phyloP scores from a whole-genome alignment of 2,329 filamentous ascomycete species.

The Macroventuria anomochaeta region DNA sequence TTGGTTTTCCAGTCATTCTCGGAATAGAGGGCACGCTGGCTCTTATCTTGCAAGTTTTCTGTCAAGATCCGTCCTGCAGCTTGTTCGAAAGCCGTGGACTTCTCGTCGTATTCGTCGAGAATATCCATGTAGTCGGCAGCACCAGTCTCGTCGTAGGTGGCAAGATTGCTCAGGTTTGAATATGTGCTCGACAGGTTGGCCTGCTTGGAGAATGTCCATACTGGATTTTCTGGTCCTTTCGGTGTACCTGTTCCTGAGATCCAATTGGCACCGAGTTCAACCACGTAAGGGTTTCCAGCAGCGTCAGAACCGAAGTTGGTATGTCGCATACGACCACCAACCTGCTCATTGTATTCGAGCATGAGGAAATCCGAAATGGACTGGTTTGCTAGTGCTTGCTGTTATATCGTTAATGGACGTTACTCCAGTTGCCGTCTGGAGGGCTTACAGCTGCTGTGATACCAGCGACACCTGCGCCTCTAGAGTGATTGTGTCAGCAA shows the following conservation, averaged over 20 bases:
- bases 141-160: slow-evolving; percentile 67
- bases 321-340: slow-evolving; percentile 69
- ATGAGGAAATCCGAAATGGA: slow-evolving; percentile 70
- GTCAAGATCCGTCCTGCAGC: slow-evolving; percentile 64
- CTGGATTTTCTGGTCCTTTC: slow-evolving; percentile 61
- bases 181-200: slow-evolving; percentile 62
- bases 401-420: background rate
- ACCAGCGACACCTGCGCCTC: slow-evolving; percentile 67
- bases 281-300: slow-evolving; percentile 55
- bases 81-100: slow-evolving; percentile 55
- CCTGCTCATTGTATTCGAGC: slow-evolving; percentile 66
- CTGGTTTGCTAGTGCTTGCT: slow-evolving; percentile 66
- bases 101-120: slow-evolving; percentile 59
- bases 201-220: slow-evolving; percentile 68
- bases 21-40: slow-evolving; percentile 60
- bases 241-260: slow-evolving; percentile 55
- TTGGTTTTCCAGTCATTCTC: slow-evolving; percentile 69
- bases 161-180: slow-evolving; percentile 65
- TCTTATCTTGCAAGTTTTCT: slow-evolving; percentile 67
- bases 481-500: slow-evolving; percentile 7
- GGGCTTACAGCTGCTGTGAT: slow-evolving; percentile 65
- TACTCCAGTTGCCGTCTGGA: background rate
- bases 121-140: slow-evolving; percentile 58
- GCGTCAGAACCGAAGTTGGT: slow-evolving; percentile 61
- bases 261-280: slow-evolving; percentile 75